phyloP scores from a whole-genome alignment of 495 filamentous ascomycete genomes.

The Antarctomyces pellizariae region DNA sequence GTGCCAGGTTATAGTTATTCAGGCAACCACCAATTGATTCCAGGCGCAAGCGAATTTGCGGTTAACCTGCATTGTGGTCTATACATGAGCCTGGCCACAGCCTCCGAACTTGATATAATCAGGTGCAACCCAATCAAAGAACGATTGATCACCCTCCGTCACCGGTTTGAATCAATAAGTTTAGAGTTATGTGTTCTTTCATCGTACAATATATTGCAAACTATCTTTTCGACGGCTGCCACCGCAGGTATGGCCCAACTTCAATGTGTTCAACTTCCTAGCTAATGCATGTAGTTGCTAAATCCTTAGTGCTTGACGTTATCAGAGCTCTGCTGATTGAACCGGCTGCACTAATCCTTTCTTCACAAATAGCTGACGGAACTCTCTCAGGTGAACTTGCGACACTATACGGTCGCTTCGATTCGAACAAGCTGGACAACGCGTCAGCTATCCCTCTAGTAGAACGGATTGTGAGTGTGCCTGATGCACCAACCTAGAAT shows the following conservation, averaged over 20 bases:
- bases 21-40: too few relatives aligned
- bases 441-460: constrained; percentile 9
- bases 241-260: constrained; percentile 4
- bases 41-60: constrained; percentile 3
- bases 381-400: constrained; percentile 7
- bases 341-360: constrained; percentile 8
- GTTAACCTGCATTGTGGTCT: constrained; percentile 2
- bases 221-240: constrained; percentile 7
- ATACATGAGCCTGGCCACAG: constrained; percentile 5
- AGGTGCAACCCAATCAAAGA: constrained; percentile 8
- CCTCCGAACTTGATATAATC: constrained; percentile 9
- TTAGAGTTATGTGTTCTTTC: constrained; percentile 3
- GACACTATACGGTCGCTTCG: constrained; percentile 7
- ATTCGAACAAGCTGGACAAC: constrained; percentile 6
- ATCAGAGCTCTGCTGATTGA: constrained; percentile 7
- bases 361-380: constrained; percentile 8
- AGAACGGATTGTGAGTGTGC: constrained; percentile 9
- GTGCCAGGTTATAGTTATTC: too few relatives aligned
- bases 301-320: constrained; percentile 8
- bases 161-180: constrained; percentile 7
- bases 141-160: constrained; percentile 6
- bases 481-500: constrained; percentile 7
- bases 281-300: constrained; percentile 8
- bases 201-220: constrained; percentile 8
- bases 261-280: constrained; percentile 2